Evolutionary conservation across 768 basidiomycete species (phyloP).

Genomic region (Cystofilobasidium capitatum): DNA sequence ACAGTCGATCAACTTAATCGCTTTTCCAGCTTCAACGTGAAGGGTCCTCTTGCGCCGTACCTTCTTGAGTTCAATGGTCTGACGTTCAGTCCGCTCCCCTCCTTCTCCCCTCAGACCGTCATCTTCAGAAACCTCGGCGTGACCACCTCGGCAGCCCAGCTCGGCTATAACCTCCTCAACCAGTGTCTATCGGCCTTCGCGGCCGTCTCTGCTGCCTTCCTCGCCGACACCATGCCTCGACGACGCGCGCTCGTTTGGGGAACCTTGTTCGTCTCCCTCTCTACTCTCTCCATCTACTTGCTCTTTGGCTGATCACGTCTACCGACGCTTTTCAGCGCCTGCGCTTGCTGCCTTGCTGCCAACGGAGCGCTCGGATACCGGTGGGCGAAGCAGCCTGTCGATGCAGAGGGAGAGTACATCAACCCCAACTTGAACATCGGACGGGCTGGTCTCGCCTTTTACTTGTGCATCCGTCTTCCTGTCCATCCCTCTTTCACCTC

Average conservation of each 20-base stretch:
- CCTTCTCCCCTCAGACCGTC: background rate
- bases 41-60: too few species aligned
- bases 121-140: conserved; percentile 11
- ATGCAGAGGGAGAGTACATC: conserved; percentile 20
- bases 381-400: conserved; percentile 11
- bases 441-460: conserved; percentile 38
- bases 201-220: conserved; percentile 37
- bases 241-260: conserved; percentile 36
- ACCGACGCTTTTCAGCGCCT: background rate
- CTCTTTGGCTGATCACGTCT: conserved; percentile 30
- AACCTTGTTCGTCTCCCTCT: conserved; percentile 35
- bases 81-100: background rate
- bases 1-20: too few species aligned
- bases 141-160: conserved; percentile 31
- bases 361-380: background rate
- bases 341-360: background rate
- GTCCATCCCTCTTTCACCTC: conserved; percentile 44
- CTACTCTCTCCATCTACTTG: conserved; percentile 32
- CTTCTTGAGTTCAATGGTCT: too few species aligned
- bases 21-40: too few species aligned
- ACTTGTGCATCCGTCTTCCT: conserved; percentile 33
- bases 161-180: conserved; percentile 40
- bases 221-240: conserved; percentile 34
- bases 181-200: conserved; percentile 37
- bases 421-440: conserved; percentile 32